These are phyloP conservation scores for Pythium monospermum DNA, from an alignment of 352 stramenopile genomes.

Conservation along the genomic window DNA sequence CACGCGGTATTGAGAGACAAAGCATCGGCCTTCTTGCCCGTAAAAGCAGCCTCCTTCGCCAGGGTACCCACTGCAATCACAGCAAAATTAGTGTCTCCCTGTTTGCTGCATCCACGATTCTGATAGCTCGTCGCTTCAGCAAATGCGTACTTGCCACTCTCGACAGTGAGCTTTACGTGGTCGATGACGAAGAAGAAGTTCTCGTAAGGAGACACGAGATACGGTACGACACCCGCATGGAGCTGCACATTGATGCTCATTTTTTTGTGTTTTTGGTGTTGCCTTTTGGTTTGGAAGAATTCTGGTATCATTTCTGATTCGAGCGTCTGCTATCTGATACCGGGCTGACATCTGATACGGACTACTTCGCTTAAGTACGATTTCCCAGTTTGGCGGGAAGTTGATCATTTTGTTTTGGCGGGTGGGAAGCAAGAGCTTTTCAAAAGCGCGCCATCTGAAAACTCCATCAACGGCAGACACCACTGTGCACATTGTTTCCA, in stretches of 20 bases:
- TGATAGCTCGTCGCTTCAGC: no score
- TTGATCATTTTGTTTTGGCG: conserved; percentile 10
- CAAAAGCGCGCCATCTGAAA: neutral
- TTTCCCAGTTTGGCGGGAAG: conserved; percentile 10
- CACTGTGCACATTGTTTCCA: no score
- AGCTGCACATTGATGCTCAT: conserved; percentile 78
- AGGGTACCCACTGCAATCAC: conserved; percentile 52
- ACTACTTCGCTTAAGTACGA: neutral
- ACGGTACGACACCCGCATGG: conserved; percentile 51
- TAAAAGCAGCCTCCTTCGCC: conserved; percentile 82
- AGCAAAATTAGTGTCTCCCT: neutral
- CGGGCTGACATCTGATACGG: no score
- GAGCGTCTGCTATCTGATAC: no score
- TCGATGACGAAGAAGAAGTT: conserved; percentile 75
- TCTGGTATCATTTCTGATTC: no score
- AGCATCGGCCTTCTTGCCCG: conserved; percentile 57
- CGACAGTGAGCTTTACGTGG: conserved; percentile 64
- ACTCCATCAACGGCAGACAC: no score
- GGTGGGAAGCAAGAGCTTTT: conserved; percentile 1
- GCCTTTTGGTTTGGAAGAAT: no score
- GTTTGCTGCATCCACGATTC: neutral
- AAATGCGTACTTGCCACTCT: conserved; percentile 67
- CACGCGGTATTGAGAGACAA: conserved; percentile 72
- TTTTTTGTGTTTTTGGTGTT: neutral
- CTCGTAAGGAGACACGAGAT: conserved; percentile 75